Base-by-base conservation (phyloP, 2,329 filamentous ascomycete species). In the Pestalotiopsis sp. region DNA sequence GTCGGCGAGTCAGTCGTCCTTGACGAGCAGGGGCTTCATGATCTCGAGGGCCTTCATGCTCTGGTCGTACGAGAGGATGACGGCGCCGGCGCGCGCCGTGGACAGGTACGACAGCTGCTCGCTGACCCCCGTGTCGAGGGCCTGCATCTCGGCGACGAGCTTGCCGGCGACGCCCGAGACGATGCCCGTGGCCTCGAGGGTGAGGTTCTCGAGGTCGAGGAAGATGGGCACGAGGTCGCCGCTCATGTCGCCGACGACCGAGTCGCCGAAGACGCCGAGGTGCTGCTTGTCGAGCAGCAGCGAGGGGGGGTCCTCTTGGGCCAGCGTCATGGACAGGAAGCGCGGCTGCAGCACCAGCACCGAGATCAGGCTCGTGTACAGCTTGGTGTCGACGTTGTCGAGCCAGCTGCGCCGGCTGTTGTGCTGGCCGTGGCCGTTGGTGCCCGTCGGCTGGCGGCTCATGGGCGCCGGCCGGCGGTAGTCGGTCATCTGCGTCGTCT, bases 121-220 rank as follows among this genome's bases (percentile, higher is more conserved):
- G 72, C 81, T 85, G 65, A 71, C 77, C 62, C 75, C 75, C 20
- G 72, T 77, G 69, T 83, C 82, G 41, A 79, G 78, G 73, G 82
- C 82, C 67, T 85, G 81, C 79, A 93, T 91, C 60, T 93, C 92
- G 64, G 92, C 89, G 0, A 94, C 92, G 36, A 98, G 84, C 67
- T 90, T 88, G 31, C 94, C 93, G 0, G 95, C 95, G 2, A 99
- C 93, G 36, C 96, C 95, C 73, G 95, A 98, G 3, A 99, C 94
- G 68, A 99, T 98, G 25, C 95, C 95, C 0, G 95, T 97, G 7
- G 94, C 94, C 79, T 97, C 94, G 57, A 95, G 86, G 0, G 95
- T 93, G 55, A 98, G 83, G 57, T 89, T 90, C 23, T 89, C 90
- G 31, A 99, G 86, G 74, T 98, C 94, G 3, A 99, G 86, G 69